Base-by-base conservation (phyloP, 176 grass and related monocot genomes). In the Oropetium thomaeum region DNA sequence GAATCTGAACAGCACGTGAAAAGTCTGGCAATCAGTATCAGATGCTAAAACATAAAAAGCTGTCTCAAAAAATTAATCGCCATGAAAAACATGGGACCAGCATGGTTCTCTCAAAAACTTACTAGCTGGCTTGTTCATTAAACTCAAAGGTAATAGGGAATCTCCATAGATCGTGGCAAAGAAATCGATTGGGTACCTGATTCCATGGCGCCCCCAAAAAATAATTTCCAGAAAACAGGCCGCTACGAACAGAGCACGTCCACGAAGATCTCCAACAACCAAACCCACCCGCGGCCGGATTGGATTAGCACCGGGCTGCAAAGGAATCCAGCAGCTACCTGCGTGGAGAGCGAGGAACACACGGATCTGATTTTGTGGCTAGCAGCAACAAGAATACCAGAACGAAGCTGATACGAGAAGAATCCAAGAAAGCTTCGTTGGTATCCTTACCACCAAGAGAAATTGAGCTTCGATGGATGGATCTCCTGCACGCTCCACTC, bases 201-300 rank as follows among this genome's bases (percentile, higher is more conserved):
- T 79, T 79, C 76, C 76, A 79, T 79, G 63, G 76, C 76, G 4
- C 26, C 47, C 33, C 45, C 34, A 3, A 41, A 3, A 41, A 67
- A 42, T 19, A 54, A 8, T 40, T 30, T 30, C 23, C 41, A 47
- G 25, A 27, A 67, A 42, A 30, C 33, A 78, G 54, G 17, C 33
- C 14, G 63, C 71, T 59, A 74, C 53, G 35, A 29, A 26, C 71
- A 74, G 53, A 74, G 30, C 53, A 74, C 41, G 35, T 52, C 35
- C 71, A 13, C 23, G 3, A 71, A 67, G 76, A 55, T 67, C 35
- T 78, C 64, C 26, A 30, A 39, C 3, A 41, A 53, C 47, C 19
- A 16, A 78, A 57, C 67, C 63, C 48, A 57, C 42, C 62, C 3
- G 34, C 19, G 5, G 17, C 54, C 4, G 53, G 53, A 39, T 74